Percentiles rank a stretch among this genome's conserved stretches.
phyloP scores from a whole-genome alignment of 495 filamentous ascomycete species.

The Paragyromitra xinjiangensis region DNA sequence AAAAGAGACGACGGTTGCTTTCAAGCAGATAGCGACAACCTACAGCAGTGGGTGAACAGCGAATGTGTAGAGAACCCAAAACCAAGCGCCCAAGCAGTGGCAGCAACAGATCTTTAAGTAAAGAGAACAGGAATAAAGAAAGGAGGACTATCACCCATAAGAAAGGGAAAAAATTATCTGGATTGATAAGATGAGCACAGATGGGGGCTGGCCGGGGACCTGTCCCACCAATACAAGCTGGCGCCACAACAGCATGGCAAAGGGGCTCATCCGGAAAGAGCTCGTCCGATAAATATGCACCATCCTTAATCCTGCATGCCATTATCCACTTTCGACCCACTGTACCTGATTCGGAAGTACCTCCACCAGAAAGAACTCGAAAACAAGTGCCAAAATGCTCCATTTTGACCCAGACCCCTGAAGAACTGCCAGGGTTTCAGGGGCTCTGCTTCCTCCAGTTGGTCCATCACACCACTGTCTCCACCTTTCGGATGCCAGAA shows the following conservation, averaged over 20 bases:
- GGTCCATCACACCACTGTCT: conserved; percentile 21
- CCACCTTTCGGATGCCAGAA: conserved; percentile 25
- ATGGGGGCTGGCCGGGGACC: conserved; percentile 16
- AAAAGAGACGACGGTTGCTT: conserved; percentile 15
- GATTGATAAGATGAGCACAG: conserved; percentile 44
- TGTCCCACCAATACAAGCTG: conserved; percentile 3
- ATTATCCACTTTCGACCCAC: background rate
- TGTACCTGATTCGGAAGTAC: background rate
- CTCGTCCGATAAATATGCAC: conserved; percentile 7
- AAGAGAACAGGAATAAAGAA: conserved; percentile 33
- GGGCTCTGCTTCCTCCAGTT: background rate
- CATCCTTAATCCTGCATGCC: background rate
- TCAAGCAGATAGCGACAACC: conserved; percentile 9
- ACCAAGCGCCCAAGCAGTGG: conserved; percentile 8
- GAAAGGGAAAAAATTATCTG: conserved; percentile 17
- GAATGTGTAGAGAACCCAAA: conserved; percentile 27
- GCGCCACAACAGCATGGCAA: conserved; percentile 16
- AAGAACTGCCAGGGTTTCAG: conserved; percentile 11
- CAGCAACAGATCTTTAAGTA: conserved; percentile 38
- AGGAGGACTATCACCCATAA: conserved; percentile 6
- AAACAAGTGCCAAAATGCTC: background rate
- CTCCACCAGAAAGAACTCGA: background rate
- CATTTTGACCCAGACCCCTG: conserved; percentile 25
- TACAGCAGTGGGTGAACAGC: conserved; percentile 7
- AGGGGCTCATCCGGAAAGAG: conserved; percentile 28